Base-by-base conservation (phyloP, 2,329 filamentous ascomycete genomes). In the Calycina herbarum region DNA sequence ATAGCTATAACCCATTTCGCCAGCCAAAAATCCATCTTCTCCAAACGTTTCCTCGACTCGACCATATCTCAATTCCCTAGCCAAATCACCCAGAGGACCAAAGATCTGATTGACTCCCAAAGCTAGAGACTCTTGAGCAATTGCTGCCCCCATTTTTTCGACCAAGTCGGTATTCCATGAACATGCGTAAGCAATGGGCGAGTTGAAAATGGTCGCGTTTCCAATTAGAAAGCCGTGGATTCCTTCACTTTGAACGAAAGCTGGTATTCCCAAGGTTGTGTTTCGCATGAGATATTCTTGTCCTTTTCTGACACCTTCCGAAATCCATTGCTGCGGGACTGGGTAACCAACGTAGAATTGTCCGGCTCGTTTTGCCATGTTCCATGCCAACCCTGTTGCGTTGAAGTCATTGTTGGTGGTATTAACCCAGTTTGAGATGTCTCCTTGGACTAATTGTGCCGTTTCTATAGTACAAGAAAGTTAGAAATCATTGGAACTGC, bases 121-220 rank as follows among this genome's bases (percentile, higher is more conserved):
- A 3, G 89, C 85, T 62, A 82, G 79, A 29, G 89, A 81, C 76
- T 93, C 90, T 59, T 85, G 82, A 5, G 83, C 89, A 69, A 92
- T 91, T 20, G 84, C 82, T 3, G 79, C 78, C 6, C 82, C 89
- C 89, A 92, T 92, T 69, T 89, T 83, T 69, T 87, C 77, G 3
- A 92, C 79, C 15, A 92, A 77, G 51, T 79, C 81, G 0, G 84
- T 83, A 73, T 93, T 90, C 79, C 88, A 93, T 0, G 89, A 89
- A 72, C 88, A 91, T 17, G 86, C 89, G 62, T 90, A 85, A 7
- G 81, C 89, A 70, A 93, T 92, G 0, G 90, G 90, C 1, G 88
- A 91, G 77, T 92, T 93, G 80, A 92, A 93, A 66, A 93, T 90
- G 1, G 90, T 93, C 2, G 89, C 89, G 74, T 92, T 92, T 10